These are phyloP conservation scores for Mycena filopes DNA, from an alignment of 768 basidiomycete genomes.

Conservation along the genomic window DNA sequence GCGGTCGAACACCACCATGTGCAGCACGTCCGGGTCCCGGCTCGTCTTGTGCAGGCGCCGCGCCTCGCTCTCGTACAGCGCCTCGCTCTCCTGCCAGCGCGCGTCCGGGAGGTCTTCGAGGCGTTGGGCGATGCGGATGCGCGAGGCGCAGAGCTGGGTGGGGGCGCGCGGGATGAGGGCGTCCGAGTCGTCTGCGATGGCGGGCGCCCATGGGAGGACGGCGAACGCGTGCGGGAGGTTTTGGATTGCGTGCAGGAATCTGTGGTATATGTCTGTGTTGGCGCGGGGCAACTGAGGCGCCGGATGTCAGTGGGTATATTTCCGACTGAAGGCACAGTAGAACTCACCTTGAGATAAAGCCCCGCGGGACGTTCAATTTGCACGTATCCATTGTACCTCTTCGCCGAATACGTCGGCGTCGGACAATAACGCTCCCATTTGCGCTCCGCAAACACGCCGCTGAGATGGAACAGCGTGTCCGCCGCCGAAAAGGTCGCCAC, in stretches of 20 bases:
- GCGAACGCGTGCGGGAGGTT: conserved; percentile 4
- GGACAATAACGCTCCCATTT: conserved; percentile 15
- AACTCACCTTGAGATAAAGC: conserved; percentile 24
- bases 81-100: neutral
- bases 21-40: conserved; percentile 11
- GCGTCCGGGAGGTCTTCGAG: neutral
- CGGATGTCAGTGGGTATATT: neutral
- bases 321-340: too few relatives aligned
- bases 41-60: neutral
- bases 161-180: conserved; percentile 9
- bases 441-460: conserved; percentile 18
- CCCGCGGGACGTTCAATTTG: conserved; percentile 9
- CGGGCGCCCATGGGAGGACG: conserved; percentile 10
- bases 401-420: neutral
- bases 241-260: conserved; percentile 9
- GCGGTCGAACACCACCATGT: conserved; percentile 22
- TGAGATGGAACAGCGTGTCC: conserved; percentile 24
- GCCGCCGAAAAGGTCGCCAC: neutral
- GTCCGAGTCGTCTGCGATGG: neutral
- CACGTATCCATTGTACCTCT: neutral
- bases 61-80: conserved; percentile 8
- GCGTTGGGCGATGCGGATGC: conserved; percentile 6
- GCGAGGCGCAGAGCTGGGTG: conserved; percentile 9
- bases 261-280: conserved; percentile 7
- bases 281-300: neutral